These are phyloP conservation scores for Carallia brachiata DNA, from an alignment of 345 rosid species.

Conservation along the genomic window DNA sequence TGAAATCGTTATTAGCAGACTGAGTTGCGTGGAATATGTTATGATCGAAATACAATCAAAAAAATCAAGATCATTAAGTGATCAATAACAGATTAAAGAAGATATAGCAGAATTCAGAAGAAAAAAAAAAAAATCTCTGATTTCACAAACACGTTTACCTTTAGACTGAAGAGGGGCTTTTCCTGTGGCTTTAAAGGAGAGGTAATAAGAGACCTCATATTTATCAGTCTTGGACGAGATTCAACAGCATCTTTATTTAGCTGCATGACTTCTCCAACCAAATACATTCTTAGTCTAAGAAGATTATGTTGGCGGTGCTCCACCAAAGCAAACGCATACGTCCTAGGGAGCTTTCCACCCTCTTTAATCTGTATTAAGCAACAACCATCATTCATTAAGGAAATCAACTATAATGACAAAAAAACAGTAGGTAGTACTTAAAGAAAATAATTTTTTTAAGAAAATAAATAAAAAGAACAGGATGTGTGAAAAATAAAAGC, in stretches of 20 bases:
- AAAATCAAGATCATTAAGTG: neutral
- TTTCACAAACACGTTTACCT: conserved; percentile 39
- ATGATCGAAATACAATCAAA: neutral
- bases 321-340: conserved; percentile 88
- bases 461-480: neutral
- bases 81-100: neutral
- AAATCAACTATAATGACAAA: neutral
- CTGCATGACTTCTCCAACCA: conserved; percentile 59
- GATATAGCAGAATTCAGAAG: conserved; percentile 2
- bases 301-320: conserved; percentile 55
- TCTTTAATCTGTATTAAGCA: conserved; percentile 55
- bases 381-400: conserved; percentile 7
- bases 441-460: neutral
- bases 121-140: neutral
- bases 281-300: conserved; percentile 84
- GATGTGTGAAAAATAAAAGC: neutral
- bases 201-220: conserved; percentile 57
- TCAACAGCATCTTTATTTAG: conserved; percentile 41
- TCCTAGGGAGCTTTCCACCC: conserved; percentile 47
- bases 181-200: conserved; percentile 45
- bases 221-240: conserved; percentile 48
- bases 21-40: neutral
- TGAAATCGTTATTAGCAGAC: neutral
- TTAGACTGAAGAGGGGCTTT: conserved; percentile 60
- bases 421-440: neutral